A percentile compares a stretch with the other conserved stretches of the same genome.
These are phyloP conservation scores for Pichia scutulata DNA, from an alignment of 805 yeast species.

Conservation along the genomic window DNA sequence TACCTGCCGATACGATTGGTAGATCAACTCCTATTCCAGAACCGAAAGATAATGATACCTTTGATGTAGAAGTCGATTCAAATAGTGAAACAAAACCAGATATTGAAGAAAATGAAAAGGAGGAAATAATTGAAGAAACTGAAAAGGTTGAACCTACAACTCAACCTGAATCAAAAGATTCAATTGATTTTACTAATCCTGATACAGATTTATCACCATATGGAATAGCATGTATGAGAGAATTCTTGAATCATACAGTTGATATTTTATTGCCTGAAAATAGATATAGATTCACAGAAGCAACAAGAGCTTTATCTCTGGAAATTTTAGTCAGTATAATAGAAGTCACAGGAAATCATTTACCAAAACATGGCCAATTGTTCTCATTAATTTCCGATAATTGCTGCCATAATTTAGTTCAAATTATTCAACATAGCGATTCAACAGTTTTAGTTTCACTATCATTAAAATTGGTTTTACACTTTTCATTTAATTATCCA, in stretches of 20 bases:
- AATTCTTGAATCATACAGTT: conserved; percentile 65
- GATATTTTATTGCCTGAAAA: conserved; percentile 78
- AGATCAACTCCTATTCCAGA: conserved; percentile 27
- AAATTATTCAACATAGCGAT: conserved; percentile 66
- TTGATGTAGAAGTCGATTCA: background rate
- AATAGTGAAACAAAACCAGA: background rate
- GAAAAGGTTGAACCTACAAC: background rate
- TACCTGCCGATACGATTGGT: conserved; percentile 57
- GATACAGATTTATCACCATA: conserved; percentile 40
- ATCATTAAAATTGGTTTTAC: conserved; percentile 66
- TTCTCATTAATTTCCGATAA: conserved; percentile 67
- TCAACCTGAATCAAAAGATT: background rate
- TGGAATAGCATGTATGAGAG: conserved; percentile 70
- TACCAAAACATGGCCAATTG: conserved; percentile 56
- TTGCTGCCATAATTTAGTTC: conserved; percentile 78
- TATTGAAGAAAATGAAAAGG: background rate
- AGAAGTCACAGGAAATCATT: conserved; percentile 67
- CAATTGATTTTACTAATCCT: conserved; percentile 5
- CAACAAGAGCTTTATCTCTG: conserved; percentile 77
- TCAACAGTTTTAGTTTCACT: conserved; percentile 66
- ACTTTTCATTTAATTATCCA: conserved; percentile 62
- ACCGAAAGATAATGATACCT: background rate
- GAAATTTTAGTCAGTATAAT: conserved; percentile 68
- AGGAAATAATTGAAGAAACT: background rate
- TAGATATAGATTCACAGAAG: conserved; percentile 78